Conservation (phyloP, 495 filamentous ascomycete genomes). For the Halenospora varia region DNA sequence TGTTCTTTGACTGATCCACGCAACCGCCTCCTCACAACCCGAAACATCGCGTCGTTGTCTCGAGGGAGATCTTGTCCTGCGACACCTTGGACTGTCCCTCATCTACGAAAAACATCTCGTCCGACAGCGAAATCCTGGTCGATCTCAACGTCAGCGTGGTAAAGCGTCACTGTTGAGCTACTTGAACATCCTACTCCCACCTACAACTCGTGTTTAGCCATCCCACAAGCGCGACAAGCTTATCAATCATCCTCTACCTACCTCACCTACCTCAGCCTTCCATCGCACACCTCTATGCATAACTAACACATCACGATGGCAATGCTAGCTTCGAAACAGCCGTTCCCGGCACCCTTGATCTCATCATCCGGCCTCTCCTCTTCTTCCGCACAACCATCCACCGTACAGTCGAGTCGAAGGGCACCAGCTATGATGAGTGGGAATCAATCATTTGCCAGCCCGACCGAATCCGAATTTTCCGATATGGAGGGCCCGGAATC, state of each 20-base stretch:
- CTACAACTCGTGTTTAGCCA: not conserved
- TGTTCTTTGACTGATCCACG: too few relatives aligned
- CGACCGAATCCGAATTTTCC: conserved; percentile 95
- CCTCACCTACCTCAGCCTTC: not conserved
- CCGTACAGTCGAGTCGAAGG: conserved; percentile 50
- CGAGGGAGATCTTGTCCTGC: too few relatives aligned
- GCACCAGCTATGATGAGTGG: conserved; percentile 50
- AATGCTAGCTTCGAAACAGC: conserved; percentile 82
- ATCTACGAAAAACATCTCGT: too few relatives aligned
- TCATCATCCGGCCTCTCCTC: conserved; percentile 49
- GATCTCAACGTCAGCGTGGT: too few relatives aligned
- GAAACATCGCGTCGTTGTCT: too few relatives aligned
- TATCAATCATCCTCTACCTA: not conserved
- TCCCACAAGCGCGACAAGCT: not conserved
- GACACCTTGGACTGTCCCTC: too few relatives aligned
- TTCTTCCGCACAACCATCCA: conserved; percentile 44
- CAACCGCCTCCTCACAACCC: too few relatives aligned
- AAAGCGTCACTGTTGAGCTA: too few relatives aligned
- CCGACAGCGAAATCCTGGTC: too few relatives aligned
- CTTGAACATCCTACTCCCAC: too few relatives aligned
- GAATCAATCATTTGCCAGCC: conserved; percentile 71
- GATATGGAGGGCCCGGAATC: conserved; percentile 53
- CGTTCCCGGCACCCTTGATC: conserved; percentile 63
- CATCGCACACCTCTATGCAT: conserved; percentile 9
- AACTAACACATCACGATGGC: conserved; percentile 49